phyloP scores from a whole-genome alignment of 441 rosid genomes.

The Lepidium campestre region DNA sequence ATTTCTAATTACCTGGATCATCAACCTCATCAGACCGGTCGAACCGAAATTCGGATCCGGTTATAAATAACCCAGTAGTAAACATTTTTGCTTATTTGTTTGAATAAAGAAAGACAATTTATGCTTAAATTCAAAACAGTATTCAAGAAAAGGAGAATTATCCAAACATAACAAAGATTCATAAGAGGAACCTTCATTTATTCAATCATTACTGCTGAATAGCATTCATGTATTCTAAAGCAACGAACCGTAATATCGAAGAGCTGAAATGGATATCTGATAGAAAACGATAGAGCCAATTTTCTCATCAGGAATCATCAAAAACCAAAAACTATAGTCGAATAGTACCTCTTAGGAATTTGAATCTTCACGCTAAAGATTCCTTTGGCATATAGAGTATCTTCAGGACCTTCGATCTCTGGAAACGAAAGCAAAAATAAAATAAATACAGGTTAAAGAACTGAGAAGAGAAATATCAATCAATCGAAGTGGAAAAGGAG shows the following conservation, averaged over 20 bases:
- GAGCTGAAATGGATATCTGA: constrained; percentile 80
- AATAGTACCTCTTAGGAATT: constrained; percentile 63
- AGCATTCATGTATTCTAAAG: not conserved
- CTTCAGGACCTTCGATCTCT: constrained; percentile 75
- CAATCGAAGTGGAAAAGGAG: not conserved
- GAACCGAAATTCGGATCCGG: not conserved
- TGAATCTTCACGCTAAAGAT: constrained; percentile 57
- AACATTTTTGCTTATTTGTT: constrained; percentile 5
- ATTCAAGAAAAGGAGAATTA: not conserved
- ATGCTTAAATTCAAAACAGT: not conserved
- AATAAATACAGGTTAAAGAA: not conserved
- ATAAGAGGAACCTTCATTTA: not conserved
- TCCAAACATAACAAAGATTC: not conserved
- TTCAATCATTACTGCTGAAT: not conserved
- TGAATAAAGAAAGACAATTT: not conserved
- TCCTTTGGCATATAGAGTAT: constrained; percentile 67
- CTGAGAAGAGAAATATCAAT: not conserved
- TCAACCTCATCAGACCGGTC: not conserved
- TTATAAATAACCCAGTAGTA: not conserved
- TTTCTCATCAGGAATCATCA: not conserved
- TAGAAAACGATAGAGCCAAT: not conserved
- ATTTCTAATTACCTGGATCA: no score
- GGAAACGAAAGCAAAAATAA: not conserved
- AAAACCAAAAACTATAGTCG: not conserved
- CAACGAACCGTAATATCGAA: not conserved